Base-by-base conservation (phyloP, 129 eudicot species). In the Escallonia rubra region DNA sequence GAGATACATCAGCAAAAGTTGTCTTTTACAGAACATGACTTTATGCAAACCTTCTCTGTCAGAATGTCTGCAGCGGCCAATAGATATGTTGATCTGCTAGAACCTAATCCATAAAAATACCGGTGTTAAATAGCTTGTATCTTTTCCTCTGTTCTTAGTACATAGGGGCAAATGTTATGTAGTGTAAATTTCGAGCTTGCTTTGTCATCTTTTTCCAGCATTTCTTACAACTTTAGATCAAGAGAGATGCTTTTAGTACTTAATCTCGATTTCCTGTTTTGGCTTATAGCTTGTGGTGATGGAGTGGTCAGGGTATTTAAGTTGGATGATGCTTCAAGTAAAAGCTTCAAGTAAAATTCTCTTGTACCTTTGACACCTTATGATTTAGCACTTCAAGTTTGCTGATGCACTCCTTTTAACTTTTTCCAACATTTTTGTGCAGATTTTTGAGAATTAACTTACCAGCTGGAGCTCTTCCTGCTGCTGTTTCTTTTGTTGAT, bases 381-480 rank as follows among this genome's bases (percentile, higher is more conserved):
- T 55, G 42, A 57, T 14, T 16, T 44, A 55, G 59, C 51, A 62
- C 53, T 41, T 77, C 11, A 66, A 46, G 46, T 48, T 53, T 52
- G 43, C 1, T 15, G 43, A 40, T 71, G 59, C 45, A 8, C 43
- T 4, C 62, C 44, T 48, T 34, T 49, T 6, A 5, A 8, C 41
- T 52, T 49, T 8, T 9, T 53, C 50, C 52, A 51, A 43, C 11
- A 15, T 14, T 15, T 50, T 15, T 64, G 8, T 74, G 63, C 76
- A 93, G 99, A 79, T 93, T 93, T 82, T 72, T 93, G 82, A 85
- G 99, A 76, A 86, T 93, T 65, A 93, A 89, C 77, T 65, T 89
- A 59, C 99, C 99, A 13, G 88, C 95, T 69, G 99, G 96, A 74
- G 85, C 86, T 73, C 96, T 85, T 78, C 99, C 99, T 63, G 80